Conservation (phyloP, 2,329 filamentous ascomycete species). For the Calycina herbarum region DNA sequence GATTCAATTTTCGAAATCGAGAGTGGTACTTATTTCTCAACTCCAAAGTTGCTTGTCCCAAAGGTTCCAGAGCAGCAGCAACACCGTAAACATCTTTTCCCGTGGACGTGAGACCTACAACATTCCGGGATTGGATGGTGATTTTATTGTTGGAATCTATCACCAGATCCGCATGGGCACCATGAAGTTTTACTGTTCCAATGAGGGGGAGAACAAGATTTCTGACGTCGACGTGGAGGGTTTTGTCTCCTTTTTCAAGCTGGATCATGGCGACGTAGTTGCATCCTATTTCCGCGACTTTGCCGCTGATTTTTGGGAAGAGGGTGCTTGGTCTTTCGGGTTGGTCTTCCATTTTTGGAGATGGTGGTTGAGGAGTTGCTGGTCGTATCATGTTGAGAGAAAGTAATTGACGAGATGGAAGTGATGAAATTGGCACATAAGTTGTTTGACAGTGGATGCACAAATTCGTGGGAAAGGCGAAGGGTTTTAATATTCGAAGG, state of each 20-base stretch:
- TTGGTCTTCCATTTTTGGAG: too few relatives aligned
- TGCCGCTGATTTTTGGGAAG: constrained; percentile 27
- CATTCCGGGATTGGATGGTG: constrained; percentile 27
- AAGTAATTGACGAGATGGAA: too few relatives aligned
- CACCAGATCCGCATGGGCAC: constrained; percentile 29
- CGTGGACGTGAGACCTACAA: constrained; percentile 6
- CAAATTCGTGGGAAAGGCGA: too few relatives aligned
- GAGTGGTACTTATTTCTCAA: constrained; percentile 14
- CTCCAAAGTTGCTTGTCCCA: constrained; percentile 10
- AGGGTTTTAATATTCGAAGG: too few relatives aligned
- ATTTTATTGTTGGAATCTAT: constrained; percentile 21
- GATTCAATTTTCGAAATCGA: constrained; percentile 21
- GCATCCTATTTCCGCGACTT: constrained; percentile 17
- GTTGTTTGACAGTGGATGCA: too few relatives aligned
- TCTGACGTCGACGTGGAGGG: not conserved
- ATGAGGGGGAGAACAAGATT: constrained; percentile 16
- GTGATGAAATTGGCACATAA: too few relatives aligned
- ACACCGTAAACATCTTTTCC: constrained; percentile 19
- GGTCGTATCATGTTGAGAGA: too few relatives aligned
- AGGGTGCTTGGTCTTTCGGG: constrained; percentile 16
- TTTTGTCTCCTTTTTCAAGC: not conserved
- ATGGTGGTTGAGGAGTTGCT: too few relatives aligned
- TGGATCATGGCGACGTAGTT: constrained; percentile 14
- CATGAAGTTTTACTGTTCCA: constrained; percentile 32
- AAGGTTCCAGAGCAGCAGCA: constrained; percentile 16